Evolutionary conservation across 371 early-diverging fungal species (phyloP), one percentile per base, ranked within the genome.

Genomic region (Mucor velutinosus): DNA sequence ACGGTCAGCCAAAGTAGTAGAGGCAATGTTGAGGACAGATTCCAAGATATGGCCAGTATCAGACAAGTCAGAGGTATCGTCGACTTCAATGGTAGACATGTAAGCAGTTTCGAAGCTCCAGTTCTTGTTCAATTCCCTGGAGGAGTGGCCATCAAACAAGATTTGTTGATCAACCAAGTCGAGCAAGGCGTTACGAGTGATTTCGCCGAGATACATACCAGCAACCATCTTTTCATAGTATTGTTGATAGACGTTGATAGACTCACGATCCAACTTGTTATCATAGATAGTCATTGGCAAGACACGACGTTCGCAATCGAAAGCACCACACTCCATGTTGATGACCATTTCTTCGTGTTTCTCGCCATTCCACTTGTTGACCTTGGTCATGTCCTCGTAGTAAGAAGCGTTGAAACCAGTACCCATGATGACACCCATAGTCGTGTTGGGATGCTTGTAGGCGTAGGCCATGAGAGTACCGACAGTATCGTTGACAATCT

Each of bases 371-470:
- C 88, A 91, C 76, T 95, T 95, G 67, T 77, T 76, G 62, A 95
- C 87, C 64, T 86, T 81, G 6, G 64, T 70, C 51, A 94, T 77
- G 27, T 85, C 75, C 75, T 97, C 95, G 69, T 92, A 91, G 81
- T 97, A 98, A 60, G 77, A 55, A 33, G 95, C 97, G 73, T 99
- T 99, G 69, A 95, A 92, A 37, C 99, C 99, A 14, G 99, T 99
- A 60, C 99, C 99, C 41, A 97, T 85, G 67, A 97, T 97, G 29
- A 96, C 93, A 69, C 96, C 97, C 77, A 96, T 87, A 66, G 85
- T 78, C 25, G 96, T 94, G 45, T 90, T 86, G 17, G 95, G 93
- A 62, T 90, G 72, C 58, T 78, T 72, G 84, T 96, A 97, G 1
- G 93, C 94, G 62, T 94, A 89, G 41, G 96, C 91, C 74, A 96